Evolutionary conservation across 208 protist species (phyloP).

Genomic region (Trypanosoma platydactyli): DNA sequence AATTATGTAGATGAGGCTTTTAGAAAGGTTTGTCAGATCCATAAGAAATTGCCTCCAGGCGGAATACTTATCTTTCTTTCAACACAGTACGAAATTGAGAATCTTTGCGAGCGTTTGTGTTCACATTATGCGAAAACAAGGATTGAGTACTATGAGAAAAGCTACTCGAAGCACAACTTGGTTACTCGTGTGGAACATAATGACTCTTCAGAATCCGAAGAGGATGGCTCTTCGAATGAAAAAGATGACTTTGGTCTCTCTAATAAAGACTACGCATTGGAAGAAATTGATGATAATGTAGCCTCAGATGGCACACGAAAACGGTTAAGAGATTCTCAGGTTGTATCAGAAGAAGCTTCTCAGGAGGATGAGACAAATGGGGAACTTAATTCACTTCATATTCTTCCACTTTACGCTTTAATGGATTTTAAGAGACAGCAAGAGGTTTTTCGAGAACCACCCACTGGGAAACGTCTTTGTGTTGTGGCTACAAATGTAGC

Average conservation of each 20-base stretch:
- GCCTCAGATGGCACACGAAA: conserved; percentile 21
- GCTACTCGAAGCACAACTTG: conserved; percentile 69
- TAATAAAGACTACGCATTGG: conserved; percentile 54
- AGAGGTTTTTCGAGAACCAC: conserved; percentile 90
- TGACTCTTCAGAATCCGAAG: conserved; percentile 23
- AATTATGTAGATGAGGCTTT: conserved; percentile 96
- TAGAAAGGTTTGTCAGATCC: conserved; percentile 96
- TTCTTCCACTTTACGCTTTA: conserved; percentile 98
- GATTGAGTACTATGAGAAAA: conserved; percentile 86
- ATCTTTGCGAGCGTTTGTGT: conserved; percentile 83
- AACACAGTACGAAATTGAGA: conserved; percentile 96
- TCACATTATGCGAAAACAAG: conserved; percentile 76
- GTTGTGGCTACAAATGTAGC: conserved; percentile 99
- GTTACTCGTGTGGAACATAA: conserved; percentile 8
- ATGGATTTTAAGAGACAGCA: conserved; percentile 94
- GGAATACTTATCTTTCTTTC: conserved; percentile 98
- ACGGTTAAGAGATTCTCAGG: conserved; percentile 24
- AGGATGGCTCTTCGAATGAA: conserved; percentile 16
- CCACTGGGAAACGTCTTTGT: conserved; percentile 90
- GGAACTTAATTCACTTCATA: conserved; percentile 89
- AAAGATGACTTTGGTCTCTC: conserved; percentile 57
- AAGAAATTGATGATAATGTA: conserved; percentile 34
- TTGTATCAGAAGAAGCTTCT: conserved; percentile 29
- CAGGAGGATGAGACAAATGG: conserved; percentile 87
- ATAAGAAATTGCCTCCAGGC: conserved; percentile 96